phyloP scores from a whole-genome alignment of 2,329 filamentous ascomycete species.

The Emergomyces orientalis region DNA sequence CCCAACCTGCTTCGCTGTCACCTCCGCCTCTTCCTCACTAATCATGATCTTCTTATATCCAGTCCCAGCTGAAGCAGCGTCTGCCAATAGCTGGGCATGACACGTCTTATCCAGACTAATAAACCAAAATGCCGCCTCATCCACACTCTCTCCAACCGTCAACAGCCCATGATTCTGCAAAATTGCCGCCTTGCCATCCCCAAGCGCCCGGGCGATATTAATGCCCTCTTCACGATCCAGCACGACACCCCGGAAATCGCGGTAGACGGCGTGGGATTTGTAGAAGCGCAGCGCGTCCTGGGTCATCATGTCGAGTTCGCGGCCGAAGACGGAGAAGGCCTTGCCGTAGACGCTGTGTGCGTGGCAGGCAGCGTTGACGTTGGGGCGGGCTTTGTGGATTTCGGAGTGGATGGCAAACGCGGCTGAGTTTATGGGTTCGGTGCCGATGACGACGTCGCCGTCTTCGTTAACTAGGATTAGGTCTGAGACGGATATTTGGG shows the following conservation, averaged over 20 bases:
- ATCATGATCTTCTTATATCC: constrained; percentile 21
- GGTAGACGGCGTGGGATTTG: constrained; percentile 27
- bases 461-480: constrained; percentile 38
- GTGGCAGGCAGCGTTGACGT: constrained; percentile 39
- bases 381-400: constrained; percentile 38
- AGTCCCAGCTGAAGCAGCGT: constrained; percentile 49
- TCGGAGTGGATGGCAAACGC: constrained; percentile 42
- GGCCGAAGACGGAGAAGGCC: constrained; percentile 36
- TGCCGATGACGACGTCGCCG: constrained; percentile 33
- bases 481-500: constrained; percentile 36
- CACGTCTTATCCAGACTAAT: constrained; percentile 60
- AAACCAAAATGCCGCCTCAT: constrained; percentile 64
- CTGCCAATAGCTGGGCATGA: constrained; percentile 57
- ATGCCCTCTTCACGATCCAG: constrained; percentile 37
- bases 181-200: constrained; percentile 17
- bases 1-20: constrained; percentile 19
- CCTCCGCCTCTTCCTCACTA: constrained; percentile 20
- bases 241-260: constrained; percentile 40
- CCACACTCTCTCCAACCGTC: constrained; percentile 59
- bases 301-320: constrained; percentile 36
- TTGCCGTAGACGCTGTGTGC: constrained; percentile 37
- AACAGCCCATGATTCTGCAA: constrained; percentile 34
- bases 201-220: constrained; percentile 31
- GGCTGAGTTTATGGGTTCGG: constrained; percentile 36
- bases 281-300: constrained; percentile 36